Percentiles rank a stretch among this genome's conserved stretches.
Evolutionary conservation across 2,329 filamentous ascomycete species (phyloP).

Genomic region (Madurella fahalii): DNA sequence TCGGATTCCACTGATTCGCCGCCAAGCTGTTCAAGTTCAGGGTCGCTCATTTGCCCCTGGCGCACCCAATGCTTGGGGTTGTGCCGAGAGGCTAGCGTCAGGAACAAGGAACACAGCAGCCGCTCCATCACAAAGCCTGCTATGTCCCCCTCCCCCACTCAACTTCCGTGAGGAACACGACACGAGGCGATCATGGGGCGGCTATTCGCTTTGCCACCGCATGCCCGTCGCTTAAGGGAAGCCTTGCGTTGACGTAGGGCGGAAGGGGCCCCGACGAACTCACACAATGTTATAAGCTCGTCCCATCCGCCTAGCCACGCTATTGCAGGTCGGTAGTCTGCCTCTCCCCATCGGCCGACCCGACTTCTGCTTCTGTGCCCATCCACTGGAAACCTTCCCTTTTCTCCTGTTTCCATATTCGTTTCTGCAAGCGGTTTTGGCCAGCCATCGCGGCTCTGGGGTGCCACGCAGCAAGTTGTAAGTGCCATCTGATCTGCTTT

Average conservation of each 20-base stretch:
- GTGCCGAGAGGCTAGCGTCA: conserved; percentile 5
- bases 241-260: conserved; percentile 11
- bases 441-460: conserved; percentile 12
- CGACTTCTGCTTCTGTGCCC: background rate
- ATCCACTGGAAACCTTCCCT: background rate
- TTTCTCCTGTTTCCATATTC: conserved; percentile 9
- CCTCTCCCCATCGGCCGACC: background rate
- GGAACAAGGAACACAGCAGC: conserved; percentile 12
- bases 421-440: conserved; percentile 8
- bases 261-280: conserved; percentile 9
- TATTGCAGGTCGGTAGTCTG: background rate
- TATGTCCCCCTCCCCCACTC: background rate
- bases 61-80: conserved; percentile 3
- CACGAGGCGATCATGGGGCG: conserved; percentile 18
- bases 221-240: background rate
- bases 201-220: conserved; percentile 21
- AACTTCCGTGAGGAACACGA: background rate
- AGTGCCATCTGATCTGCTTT: conserved; percentile 2
- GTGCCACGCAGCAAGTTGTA: conserved; percentile 12
- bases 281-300: background rate
- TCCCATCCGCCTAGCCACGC: background rate
- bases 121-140: conserved; percentile 11
- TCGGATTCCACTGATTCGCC: conserved; percentile 2
- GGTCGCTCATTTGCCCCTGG: conserved; percentile 9
- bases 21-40: conserved; percentile 11